phyloP scores from a whole-genome alignment of 495 filamentous ascomycete species.

The Glutinoglossum americanum region DNA sequence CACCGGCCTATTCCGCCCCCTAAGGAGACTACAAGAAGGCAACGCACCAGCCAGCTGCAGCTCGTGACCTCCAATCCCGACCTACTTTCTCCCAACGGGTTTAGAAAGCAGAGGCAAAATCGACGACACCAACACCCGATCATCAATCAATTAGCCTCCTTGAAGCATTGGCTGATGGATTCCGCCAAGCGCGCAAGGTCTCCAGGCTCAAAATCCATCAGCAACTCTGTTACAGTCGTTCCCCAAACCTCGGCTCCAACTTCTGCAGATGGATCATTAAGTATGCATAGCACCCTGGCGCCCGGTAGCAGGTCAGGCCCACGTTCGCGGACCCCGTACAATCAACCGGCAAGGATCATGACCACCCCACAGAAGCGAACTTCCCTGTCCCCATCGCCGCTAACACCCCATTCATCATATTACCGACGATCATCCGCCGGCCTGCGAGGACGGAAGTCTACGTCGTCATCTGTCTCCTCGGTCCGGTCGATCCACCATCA shows the following conservation, averaged over 20 bases:
- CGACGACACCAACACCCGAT: slow-evolving; percentile 48
- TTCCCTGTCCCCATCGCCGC: slow-evolving; percentile 71
- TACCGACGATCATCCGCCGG: slow-evolving; percentile 45
- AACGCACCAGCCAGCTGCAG: slow-evolving; percentile 58
- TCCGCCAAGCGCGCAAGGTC: slow-evolving; percentile 54
- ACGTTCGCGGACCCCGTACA: neutral
- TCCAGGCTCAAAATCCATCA: slow-evolving; percentile 27
- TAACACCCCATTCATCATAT: slow-evolving; percentile 72
- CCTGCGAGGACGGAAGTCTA: slow-evolving; percentile 81
- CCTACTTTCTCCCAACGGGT: slow-evolving; percentile 31
- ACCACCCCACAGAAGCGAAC: slow-evolving; percentile 29
- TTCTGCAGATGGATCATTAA: neutral
- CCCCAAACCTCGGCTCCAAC: neutral
- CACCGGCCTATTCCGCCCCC: slow-evolving; percentile 62
- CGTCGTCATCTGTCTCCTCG: slow-evolving; percentile 84
- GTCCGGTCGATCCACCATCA: slow-evolving; percentile 63
- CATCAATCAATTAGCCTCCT: slow-evolving; percentile 55
- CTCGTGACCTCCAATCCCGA: slow-evolving; percentile 54
- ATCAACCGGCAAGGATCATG: neutral
- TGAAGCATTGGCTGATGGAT: slow-evolving; percentile 77
- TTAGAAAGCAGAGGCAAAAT: slow-evolving; percentile 28
- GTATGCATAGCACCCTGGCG: neutral
- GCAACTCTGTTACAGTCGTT: neutral
- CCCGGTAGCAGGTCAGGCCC: neutral
- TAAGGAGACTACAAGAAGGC: slow-evolving; percentile 48